A percentile compares a stretch with the other conserved stretches of the same genome.
These are phyloP conservation scores for Malania oleifera DNA, from an alignment of 164 flowering plant genomes.

Conservation along the genomic window DNA sequence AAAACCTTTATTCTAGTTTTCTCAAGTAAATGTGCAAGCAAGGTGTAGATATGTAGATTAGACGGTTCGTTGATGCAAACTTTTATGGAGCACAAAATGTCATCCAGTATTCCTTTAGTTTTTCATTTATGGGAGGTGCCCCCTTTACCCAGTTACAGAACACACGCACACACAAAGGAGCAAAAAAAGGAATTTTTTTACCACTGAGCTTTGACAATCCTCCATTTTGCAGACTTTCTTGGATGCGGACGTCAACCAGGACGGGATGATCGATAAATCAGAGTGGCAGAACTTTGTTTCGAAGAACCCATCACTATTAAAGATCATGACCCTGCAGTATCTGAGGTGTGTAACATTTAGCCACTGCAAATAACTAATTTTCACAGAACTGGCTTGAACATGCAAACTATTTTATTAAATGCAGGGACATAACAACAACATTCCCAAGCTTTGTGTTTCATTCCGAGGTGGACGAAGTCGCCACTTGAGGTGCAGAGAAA, in stretches of 20 bases:
- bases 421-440: slow-evolving; percentile 95
- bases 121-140: no score
- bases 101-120: no score
- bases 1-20: no score
- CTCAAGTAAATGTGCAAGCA: no score
- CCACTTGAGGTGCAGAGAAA: no score
- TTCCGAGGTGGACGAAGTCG: slow-evolving; percentile 84
- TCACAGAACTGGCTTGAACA: background rate
- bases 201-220: no score
- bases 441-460: slow-evolving; percentile 90
- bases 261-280: slow-evolving; percentile 78
- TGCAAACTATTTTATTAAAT: slow-evolving; percentile 13
- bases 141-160: no score
- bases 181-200: no score
- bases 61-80: no score
- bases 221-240: slow-evolving; percentile 92
- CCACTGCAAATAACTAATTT: background rate
- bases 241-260: slow-evolving; percentile 76
- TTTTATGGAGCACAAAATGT: no score
- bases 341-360: slow-evolving; percentile 34
- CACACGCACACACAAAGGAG: no score
- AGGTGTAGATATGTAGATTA: no score
- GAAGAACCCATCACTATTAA: slow-evolving; percentile 67
- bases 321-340: slow-evolving; percentile 77
- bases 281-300: slow-evolving; percentile 87